Base-by-base conservation (phyloP, 257 asterid genomes). In the Solanum commersonii region DNA sequence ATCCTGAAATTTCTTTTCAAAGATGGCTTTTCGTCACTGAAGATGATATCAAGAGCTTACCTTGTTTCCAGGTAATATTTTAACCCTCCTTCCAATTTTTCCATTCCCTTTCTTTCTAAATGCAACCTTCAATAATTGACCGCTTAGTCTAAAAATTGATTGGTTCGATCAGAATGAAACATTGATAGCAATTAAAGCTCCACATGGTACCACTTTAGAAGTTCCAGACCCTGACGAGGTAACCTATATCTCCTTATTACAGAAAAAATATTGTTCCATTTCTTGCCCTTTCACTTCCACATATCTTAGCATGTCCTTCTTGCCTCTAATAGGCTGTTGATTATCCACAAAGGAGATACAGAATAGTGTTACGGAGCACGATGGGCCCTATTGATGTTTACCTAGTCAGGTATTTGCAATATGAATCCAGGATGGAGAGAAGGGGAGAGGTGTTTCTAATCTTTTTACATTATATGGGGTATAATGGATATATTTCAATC, bases 191-290 rank as follows among this genome's bases (percentile, higher is more conserved):
- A 91, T 97, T 90, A 96, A 97, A 91, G 98, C 99, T 94, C 99
- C 99, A 25, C 99, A 94, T 89, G 99, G 98, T 31, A 96, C 98
- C 83, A 96, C 98, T 83, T 92, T 97, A 92, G 98, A 96, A 93
- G 99, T 96, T 87, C 98, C 98, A 42, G 98, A 95, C 88, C 99
- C 98, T 25, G 98, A 96, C 40, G 98, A 95, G 98, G 99, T 95
- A 91, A 89, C 56, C 72, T 38, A 46, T 81, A 86, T 88, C 44
- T 49, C 71, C 56, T 18, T 31, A 46, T 18, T 82, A 49, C 44
- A 10, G 44, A 20, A 78, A 42, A 44, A 46, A 82, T 29, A 10
- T 49, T 29, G 27, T 82, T 37, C 70, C 87, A 56, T 38, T 88
- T 82, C 86, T 77, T 34, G 33, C 76, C 86, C 65, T 31, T 29